These are phyloP conservation scores for Suhomyces sp. DNA, from an alignment of 805 yeast species.

Conservation along the genomic window DNA sequence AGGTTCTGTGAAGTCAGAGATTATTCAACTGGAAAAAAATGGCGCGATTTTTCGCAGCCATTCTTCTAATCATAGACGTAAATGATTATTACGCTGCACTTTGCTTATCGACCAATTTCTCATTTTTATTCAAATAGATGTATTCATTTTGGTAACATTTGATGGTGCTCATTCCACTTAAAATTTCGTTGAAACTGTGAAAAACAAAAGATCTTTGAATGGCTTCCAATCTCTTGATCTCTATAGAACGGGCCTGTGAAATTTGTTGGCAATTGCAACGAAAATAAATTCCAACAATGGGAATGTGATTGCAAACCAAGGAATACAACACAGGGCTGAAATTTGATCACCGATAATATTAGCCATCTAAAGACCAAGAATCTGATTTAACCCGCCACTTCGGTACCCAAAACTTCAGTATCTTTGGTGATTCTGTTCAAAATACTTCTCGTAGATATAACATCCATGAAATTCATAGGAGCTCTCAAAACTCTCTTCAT, in stretches of 20 bases:
- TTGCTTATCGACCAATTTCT: constrained; percentile 51
- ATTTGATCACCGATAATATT: constrained; percentile 62
- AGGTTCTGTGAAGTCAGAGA: no score
- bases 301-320: constrained; percentile 69
- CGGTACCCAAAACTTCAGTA: constrained; percentile 80
- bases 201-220: constrained; percentile 67
- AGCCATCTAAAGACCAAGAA: constrained; percentile 50
- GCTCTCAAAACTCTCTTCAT: constrained; percentile 61
- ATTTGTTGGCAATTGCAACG: constrained; percentile 42
- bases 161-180: constrained; percentile 65
- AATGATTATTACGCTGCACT: constrained; percentile 73
- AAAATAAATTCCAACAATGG: constrained; percentile 50
- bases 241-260: constrained; percentile 72
- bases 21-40: no score
- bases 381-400: constrained; percentile 67
- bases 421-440: constrained; percentile 85
- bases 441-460: constrained; percentile 85
- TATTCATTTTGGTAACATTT: constrained; percentile 50
- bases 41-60: no score
- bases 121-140: constrained; percentile 49
- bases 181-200: constrained; percentile 66
- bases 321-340: constrained; percentile 64
- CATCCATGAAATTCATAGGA: constrained; percentile 81
- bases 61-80: no score
- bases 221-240: constrained; percentile 74